Evolutionary conservation across 352 stramenopile species (phyloP).

Genomic region (Pythium guiyangense): DNA sequence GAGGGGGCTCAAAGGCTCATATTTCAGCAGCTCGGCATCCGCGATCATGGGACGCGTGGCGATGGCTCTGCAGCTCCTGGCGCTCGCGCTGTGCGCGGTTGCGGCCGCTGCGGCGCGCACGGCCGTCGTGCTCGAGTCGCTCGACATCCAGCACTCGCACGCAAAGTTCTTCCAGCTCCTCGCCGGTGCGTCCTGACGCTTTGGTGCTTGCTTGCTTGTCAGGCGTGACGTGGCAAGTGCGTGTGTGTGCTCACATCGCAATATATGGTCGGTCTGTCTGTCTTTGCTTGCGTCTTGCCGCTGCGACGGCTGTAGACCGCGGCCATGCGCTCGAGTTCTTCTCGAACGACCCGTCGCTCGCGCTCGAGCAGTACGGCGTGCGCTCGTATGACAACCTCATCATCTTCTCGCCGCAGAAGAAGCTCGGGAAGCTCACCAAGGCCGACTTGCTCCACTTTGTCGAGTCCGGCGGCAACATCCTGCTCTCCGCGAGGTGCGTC

Average conservation of each 20-base stretch:
- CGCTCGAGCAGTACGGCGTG: constrained; percentile 83
- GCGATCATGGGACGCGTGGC: not conserved
- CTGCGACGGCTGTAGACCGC: constrained; percentile 35
- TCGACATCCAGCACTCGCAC: constrained; percentile 56
- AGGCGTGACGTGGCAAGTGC: not conserved
- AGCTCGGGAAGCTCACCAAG: constrained; percentile 60
- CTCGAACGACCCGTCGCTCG: constrained; percentile 43
- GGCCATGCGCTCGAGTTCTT: constrained; percentile 68
- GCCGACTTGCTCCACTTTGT: constrained; percentile 79
- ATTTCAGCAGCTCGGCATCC: not conserved
- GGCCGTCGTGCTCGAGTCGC: constrained; percentile 61
- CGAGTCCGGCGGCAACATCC: constrained; percentile 81
- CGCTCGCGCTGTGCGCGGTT: constrained; percentile 7
- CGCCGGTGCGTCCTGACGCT: constrained; percentile 25
- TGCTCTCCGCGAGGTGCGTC: constrained; percentile 50
- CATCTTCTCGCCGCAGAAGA: constrained; percentile 84
- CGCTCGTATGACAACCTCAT: constrained; percentile 88
- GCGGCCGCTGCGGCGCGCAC: constrained; percentile 39
- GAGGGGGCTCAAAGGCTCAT: too few relatives aligned
- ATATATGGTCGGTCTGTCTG: not conserved
- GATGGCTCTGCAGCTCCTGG: constrained; percentile 4
- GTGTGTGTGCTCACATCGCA: not conserved
- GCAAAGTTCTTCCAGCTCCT: constrained; percentile 75
- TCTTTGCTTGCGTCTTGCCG: constrained; percentile 2
- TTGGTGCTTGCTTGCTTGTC: not conserved